Evolutionary conservation across 805 yeast genomes (phyloP), one percentile per base, ranked within the genome.

Genomic region (Suhomyces sp.): DNA sequence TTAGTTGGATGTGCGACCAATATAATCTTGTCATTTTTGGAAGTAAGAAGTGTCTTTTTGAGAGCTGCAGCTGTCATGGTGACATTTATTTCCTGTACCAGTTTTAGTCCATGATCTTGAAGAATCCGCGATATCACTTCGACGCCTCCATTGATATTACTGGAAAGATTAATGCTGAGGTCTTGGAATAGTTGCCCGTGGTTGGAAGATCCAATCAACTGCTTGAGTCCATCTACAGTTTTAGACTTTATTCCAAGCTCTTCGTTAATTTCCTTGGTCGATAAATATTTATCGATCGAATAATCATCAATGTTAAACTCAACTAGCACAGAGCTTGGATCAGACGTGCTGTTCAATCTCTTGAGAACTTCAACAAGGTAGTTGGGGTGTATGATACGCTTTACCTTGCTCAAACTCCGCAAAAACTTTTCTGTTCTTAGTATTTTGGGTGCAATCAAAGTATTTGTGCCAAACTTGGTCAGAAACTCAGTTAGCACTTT

Each of bases 361-460:
- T 57, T 55, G 26, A 83, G 53, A 0, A 83, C 71, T 42, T 80
- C 82, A 2, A 68, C 69, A 2, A 86, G 54, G 54, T 83, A 86
- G 3, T 69, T 62, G 0, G 91, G 89, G 31, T 82, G 79, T 1
- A 88, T 58, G 3, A 85, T 79, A 50, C 73, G 69, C n/a, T 71
- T 68, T 8, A 82, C 83, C 42, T 74, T 74, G 49, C 90, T 82
- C 48, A 91, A 70, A 19, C 91, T 83, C 44, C 81, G 79, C 50
- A 93, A 75, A 62, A 93, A 92, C 69, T 93, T 94, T 53, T 88
- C 96, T 0, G 98, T 93, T 58, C 97, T 76, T 60, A 88, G 65
- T n/a, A 87, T 77, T 55, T 83, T 83, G 1, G 97, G 97, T 0
- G 97, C 92, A 9, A 92, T 81, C 9, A 88, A 69, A 0, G 82